Percentiles rank a stretch among this genome's conserved stretches.
phyloP scores from a whole-genome alignment of 371 early-diverging fungal genomes.

The Mortierella sp. region DNA sequence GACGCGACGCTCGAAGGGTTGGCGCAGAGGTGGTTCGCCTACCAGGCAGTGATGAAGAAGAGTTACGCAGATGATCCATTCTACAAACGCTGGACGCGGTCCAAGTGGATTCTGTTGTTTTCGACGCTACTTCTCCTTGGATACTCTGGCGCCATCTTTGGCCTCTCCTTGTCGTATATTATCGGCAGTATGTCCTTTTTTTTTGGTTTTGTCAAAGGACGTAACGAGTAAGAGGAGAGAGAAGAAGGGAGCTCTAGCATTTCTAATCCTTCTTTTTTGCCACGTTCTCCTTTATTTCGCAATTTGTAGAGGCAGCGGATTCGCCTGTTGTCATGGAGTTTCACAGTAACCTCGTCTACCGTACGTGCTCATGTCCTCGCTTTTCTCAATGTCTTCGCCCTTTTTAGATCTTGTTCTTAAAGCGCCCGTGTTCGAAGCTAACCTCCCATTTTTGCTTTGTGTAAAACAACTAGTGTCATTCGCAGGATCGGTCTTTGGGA shows the following conservation, averaged over 20 bases:
- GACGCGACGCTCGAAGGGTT: conserved; percentile 19
- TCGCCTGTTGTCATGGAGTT: conserved; percentile 18
- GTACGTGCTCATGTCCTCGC: neutral
- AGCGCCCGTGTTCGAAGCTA: neutral
- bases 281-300: neutral
- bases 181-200: neutral
- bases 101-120: conserved; percentile 16
- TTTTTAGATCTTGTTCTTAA: neutral
- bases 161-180: neutral
- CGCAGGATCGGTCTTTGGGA: conserved; percentile 25
- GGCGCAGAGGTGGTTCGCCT: conserved; percentile 19
- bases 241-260: neutral
- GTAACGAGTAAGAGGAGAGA: neutral
- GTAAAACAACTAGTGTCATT: conserved; percentile 28
- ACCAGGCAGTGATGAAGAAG: conserved; percentile 22
- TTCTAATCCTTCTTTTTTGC: neutral
- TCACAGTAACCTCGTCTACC: conserved; percentile 19
- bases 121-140: neutral
- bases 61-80: conserved; percentile 18
- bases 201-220: neutral
- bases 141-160: conserved; percentile 14
- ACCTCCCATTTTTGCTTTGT: neutral
- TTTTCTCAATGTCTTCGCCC: neutral
- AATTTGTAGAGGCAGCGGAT: neutral
- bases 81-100: conserved; percentile 25